Percentiles rank a stretch among this genome's conserved stretches.
Evolutionary conservation across 495 filamentous ascomycete species (phyloP).

Genomic region (Aspergillus mulundensis): DNA sequence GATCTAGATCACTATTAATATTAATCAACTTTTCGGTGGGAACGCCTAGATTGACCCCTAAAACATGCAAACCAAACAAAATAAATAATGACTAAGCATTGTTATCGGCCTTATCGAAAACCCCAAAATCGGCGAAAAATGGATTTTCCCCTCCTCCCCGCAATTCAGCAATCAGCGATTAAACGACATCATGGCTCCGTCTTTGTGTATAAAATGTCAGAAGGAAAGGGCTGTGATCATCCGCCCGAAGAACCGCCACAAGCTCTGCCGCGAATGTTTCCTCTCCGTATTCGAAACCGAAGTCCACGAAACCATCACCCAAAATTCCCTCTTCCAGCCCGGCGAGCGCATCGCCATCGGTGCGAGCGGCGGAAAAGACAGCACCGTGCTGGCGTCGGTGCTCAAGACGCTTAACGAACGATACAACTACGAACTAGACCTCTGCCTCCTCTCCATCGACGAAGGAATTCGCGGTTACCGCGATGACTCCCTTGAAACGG

Average conservation of each 20-base stretch:
- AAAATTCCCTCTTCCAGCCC: conserved; percentile 69
- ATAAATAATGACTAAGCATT: conserved; percentile 11
- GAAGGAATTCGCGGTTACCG: conserved; percentile 96
- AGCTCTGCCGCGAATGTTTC: conserved; percentile 89
- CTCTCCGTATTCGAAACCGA: conserved; percentile 83
- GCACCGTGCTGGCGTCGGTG: conserved; percentile 90
- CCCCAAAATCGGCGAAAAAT: neutral
- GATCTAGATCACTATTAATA: conserved; percentile 6
- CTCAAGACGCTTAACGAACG: conserved; percentile 92
- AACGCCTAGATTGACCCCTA: neutral
- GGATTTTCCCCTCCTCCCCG: conserved; percentile 8
- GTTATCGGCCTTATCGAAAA: conserved; percentile 8
- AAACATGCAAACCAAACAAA: conserved; percentile 16
- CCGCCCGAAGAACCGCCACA: conserved; percentile 87
- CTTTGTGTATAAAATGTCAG: conserved; percentile 70
- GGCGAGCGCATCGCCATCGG: conserved; percentile 93
- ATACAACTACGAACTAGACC: conserved; percentile 78
- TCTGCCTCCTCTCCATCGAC: conserved; percentile 87
- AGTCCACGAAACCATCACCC: conserved; percentile 85
- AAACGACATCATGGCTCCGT: conserved; percentile 47
- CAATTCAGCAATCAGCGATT: neutral
- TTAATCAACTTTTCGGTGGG: neutral
- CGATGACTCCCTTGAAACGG: conserved; percentile 91
- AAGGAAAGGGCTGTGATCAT: conserved; percentile 78
- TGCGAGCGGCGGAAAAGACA: conserved; percentile 96